These are phyloP conservation scores for Geotrichum australiense DNA, from an alignment of 1,139 yeast genomes.

Conservation along the genomic window DNA sequence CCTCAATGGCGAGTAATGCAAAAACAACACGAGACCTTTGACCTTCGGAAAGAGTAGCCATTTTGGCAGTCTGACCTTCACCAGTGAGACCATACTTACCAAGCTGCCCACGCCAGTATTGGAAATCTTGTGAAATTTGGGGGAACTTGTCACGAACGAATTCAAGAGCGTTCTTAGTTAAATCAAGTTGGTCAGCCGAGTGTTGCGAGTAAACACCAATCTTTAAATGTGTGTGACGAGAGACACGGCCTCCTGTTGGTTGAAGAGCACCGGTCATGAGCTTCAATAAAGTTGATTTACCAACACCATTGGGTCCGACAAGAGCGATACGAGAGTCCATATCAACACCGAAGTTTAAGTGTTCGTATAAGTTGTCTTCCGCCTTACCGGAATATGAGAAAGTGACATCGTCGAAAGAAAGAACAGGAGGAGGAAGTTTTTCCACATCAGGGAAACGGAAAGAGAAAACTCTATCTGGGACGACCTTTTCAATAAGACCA, in stretches of 20 bases:
- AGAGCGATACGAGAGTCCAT: conserved; percentile 98
- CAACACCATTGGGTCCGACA: conserved; percentile 99
- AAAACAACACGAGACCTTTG: conserved; percentile 98
- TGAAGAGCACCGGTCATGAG: conserved; percentile 91
- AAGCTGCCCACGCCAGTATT: conserved; percentile 97
- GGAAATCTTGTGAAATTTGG: conserved; percentile 89
- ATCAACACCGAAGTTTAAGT: conserved; percentile 95
- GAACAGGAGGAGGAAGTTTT: conserved; percentile 97
- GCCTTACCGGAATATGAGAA: conserved; percentile 84
- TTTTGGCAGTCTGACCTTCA: conserved; percentile 96
- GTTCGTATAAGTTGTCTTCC: conserved; percentile 83
- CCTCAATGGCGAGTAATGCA: conserved; percentile 89
- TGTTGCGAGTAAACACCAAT: conserved; percentile 99
- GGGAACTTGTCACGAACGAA: conserved; percentile 94
- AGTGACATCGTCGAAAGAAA: conserved; percentile 91
- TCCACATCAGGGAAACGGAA: conserved; percentile 95
- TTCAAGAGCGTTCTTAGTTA: conserved; percentile 90
- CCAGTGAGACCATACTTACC: conserved; percentile 99
- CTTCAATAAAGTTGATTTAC: conserved; percentile 92
- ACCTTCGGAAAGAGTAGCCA: conserved; percentile 98
- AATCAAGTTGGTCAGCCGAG: conserved; percentile 95
- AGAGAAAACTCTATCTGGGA: conserved; percentile 84
- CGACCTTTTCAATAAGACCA: conserved; percentile 91
- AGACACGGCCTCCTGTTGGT: conserved; percentile 90
- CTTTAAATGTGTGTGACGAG: conserved; percentile 95